Evolutionary conservation across 1,284 basidiomycete genomes (phyloP).

Genomic region (Ceratorhiza oryzae-sativae): DNA sequence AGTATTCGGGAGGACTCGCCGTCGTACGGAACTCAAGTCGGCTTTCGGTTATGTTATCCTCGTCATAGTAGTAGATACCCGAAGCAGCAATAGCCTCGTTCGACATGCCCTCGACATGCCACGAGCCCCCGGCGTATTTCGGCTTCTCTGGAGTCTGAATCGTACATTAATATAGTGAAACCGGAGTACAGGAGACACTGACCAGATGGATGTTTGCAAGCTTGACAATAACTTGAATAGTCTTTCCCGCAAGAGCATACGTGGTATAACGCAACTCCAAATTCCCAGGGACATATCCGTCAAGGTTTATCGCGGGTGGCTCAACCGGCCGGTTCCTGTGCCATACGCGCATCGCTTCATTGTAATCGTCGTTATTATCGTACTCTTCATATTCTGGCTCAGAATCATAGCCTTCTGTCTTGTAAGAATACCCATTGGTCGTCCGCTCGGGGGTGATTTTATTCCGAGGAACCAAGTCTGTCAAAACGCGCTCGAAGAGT

Average conservation of each 20-base stretch:
- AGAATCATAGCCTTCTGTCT: not conserved
- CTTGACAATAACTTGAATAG: constrained; percentile 61
- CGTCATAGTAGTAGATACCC: constrained; percentile 55
- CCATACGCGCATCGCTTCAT: constrained; percentile 32
- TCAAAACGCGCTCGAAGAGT: constrained; percentile 61
- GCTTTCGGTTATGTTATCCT: constrained; percentile 41
- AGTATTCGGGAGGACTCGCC: constrained; percentile 44
- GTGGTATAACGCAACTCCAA: constrained; percentile 41
- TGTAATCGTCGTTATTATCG: constrained; percentile 45
- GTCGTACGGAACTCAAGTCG: constrained; percentile 59
- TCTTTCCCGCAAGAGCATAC: constrained; percentile 53
- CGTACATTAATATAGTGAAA: constrained; percentile 4
- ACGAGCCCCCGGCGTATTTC: constrained; percentile 53
- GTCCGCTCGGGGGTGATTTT: not conserved
- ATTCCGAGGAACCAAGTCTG: constrained; percentile 55
- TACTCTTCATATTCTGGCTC: constrained; percentile 16
- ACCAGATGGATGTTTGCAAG: constrained; percentile 57
- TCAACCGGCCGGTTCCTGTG: constrained; percentile 31
- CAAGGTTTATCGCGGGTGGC: constrained; percentile 41
- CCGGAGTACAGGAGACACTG: constrained; percentile 54
- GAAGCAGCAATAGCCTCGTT: constrained; percentile 60
- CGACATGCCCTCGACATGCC: constrained; percentile 67
- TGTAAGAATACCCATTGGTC: not conserved
- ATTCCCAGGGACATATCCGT: constrained; percentile 40
- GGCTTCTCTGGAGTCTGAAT: constrained; percentile 54